Percentiles rank a stretch among this genome's conserved stretches.
phyloP scores from a whole-genome alignment of 345 rosid species.

The Euclidium syriacum region DNA sequence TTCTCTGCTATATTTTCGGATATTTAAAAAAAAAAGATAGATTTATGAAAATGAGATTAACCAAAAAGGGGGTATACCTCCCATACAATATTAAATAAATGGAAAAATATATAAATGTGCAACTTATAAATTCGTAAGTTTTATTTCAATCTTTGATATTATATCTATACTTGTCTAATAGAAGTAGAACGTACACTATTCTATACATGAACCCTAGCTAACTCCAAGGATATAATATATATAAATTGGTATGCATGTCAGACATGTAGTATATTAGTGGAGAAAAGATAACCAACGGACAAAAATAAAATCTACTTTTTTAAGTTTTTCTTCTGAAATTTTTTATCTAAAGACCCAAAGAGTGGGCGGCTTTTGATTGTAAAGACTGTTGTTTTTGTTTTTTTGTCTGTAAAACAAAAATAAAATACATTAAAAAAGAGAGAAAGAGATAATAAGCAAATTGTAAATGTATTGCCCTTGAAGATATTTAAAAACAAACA shows the following conservation, averaged over 20 bases:
- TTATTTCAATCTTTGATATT: too few species aligned
- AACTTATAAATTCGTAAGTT: too few species aligned
- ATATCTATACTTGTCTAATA: neutral
- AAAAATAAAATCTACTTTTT: slow-evolving; percentile 26
- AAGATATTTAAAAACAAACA: slow-evolving; percentile 8
- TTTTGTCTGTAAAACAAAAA: slow-evolving; percentile 8
- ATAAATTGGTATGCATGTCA: neutral
- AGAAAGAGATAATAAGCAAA: neutral
- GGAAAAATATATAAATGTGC: neutral
- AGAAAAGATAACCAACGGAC: slow-evolving; percentile 14
- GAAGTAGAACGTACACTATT: neutral
- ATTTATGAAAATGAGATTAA: too few species aligned
- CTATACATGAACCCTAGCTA: neutral
- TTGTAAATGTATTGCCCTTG: neutral
- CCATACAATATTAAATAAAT: neutral
- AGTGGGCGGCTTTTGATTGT: slow-evolving; percentile 22
- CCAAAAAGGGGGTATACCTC: too few species aligned
- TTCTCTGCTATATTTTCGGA: too few species aligned
- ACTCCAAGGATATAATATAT: neutral
- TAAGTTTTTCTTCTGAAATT: neutral
- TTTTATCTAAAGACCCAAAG: slow-evolving; percentile 4
- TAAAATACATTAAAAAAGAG: neutral
- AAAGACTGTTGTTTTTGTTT: neutral
- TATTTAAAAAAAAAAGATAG: too few species aligned
- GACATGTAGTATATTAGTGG: slow-evolving; percentile 5